Evolutionary conservation across 257 asterid genomes (phyloP), one percentile per base, ranked within the genome.

Genomic region (Lycium ferocissimum): DNA sequence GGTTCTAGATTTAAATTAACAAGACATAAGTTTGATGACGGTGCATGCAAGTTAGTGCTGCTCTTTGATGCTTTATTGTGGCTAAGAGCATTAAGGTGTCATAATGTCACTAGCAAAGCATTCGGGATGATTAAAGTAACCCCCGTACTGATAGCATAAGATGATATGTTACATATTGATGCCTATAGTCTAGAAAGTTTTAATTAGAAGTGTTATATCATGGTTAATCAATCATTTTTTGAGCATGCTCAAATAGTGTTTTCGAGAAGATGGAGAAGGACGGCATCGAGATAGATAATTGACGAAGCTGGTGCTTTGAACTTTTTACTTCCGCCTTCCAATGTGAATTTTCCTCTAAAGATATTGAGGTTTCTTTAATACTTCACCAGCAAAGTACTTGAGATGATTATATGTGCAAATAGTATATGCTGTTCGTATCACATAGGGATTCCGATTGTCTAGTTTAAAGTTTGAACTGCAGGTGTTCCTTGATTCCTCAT

Each of bases 101-200:
- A 73, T 11, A 73, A 53, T 45, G 80, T 49, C 81, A 75, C 22
- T 49, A 75, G 62, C 62, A 49, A 75, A 49, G 81, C 40, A 20
- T 22, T 73, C 0, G 20, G 1, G 13, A 73, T 47, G 80, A 43
- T 47, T 73, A 73, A 73, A 20, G 81, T 73, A 47, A 73, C 40
- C 81, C 81, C 4, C 20, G 4, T 47, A 47, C 59, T 5, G 80
- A 43, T 49, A 73, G 43, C 62, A 75, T 22, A 73, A 73, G 58
- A 22, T 49, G 22, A 3, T 13, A 22, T 49, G 81, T 8, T 40
- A 49, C 45, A 75, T 22, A 75, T 49, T 75, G 40, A 75, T 75
- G 20, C n/a, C 61, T 75, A 12, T 20, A 47, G 43, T 14, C n/a
- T 75, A 20, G 59, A 9, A 20, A 58, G 9, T 62, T n/a, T 22